Conservation (phyloP, 169 alveolate species). For the Blepharisma undulans region DNA sequence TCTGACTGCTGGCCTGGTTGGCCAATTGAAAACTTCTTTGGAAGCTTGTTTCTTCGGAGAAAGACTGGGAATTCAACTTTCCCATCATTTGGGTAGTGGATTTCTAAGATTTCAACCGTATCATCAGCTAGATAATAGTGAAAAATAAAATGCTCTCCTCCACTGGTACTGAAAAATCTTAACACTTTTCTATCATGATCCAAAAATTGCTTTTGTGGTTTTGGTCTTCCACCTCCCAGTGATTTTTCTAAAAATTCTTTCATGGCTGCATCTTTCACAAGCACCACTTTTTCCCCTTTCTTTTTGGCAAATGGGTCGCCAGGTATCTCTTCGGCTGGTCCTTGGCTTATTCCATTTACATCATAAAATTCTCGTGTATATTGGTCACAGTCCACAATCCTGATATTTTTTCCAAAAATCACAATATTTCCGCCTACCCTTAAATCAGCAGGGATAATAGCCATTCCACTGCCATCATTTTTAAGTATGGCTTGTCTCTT, state of each 20-base stretch:
- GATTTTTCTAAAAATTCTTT: slow-evolving; percentile 76
- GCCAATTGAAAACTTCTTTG: slow-evolving; percentile 67
- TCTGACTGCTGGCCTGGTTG: slow-evolving; percentile 77
- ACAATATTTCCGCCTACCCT: slow-evolving; percentile 72
- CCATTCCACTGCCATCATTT: slow-evolving; percentile 57
- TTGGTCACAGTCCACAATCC: slow-evolving; percentile 73
- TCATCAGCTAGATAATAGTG: slow-evolving; percentile 86
- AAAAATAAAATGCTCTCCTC: slow-evolving; percentile 71
- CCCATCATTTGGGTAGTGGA: slow-evolving; percentile 78
- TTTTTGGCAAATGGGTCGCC: slow-evolving; percentile 52
- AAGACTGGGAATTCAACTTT: slow-evolving; percentile 79
- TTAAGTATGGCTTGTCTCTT: slow-evolving; percentile 76
- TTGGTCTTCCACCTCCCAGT: slow-evolving; percentile 82
- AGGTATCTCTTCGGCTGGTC: slow-evolving; percentile 47
- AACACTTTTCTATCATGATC: slow-evolving; percentile 88
- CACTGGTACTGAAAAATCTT: slow-evolving; percentile 79
- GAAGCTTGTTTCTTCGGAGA: slow-evolving; percentile 76
- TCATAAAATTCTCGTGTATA: slow-evolving; percentile 84
- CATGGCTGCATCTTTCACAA: slow-evolving; percentile 63
- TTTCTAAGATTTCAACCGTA: slow-evolving; percentile 85
- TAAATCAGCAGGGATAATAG: slow-evolving; percentile 74
- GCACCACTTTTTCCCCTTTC: slow-evolving; percentile 21
- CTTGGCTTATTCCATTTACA: slow-evolving; percentile 48
- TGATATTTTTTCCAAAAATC: slow-evolving; percentile 75
- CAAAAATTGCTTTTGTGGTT: slow-evolving; percentile 72